Evolutionary conservation across 2,329 filamentous ascomycete species (phyloP), one percentile per base, ranked within the genome.

Genomic region (Hypomyces perniciosus): DNA sequence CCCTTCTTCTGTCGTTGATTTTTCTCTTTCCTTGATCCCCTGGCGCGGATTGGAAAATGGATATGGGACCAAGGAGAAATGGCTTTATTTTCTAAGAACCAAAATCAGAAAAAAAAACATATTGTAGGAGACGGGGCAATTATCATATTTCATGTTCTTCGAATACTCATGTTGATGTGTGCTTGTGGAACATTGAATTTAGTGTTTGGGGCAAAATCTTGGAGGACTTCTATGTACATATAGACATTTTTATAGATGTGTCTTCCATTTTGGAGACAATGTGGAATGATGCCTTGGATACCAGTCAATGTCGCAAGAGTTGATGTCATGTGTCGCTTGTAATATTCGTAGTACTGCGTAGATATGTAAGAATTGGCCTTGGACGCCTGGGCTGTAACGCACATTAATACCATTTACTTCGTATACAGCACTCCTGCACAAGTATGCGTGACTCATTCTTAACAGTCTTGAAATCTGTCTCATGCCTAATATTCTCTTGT

Each of bases 271-370:
- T 48, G 50, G 50, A 46, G 43, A 51, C 43, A 42, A 51, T 37
- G 43, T 51, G 48, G 48, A 51, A 51, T 51, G 48, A 51, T 43
- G 46, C 37, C 42, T 50, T 45, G 37, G 48, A 50, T 45, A 40
- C 35, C 29, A 44, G 20, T 20, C 20, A 20, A 20, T 20, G 20
- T 20, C 20, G 20, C 20, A 20, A 20, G 20, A 20, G 20, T 20
- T 20, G 20, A 20, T 20, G 3, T 20, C 20, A 2, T 20, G 20
- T 20, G 20, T 20, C 20, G 20, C 20, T 20, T 20, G 20, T 20
- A 20, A 3, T 20, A 20, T 20, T 20, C 20, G 20, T 20, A 20
- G 20, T 20, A 20, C 20, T 20, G 20, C 20, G 20, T 20, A 20
- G 20, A 20, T 20, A 20, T 20, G 20, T 20, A 20, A 2, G 20